phyloP scores from a whole-genome alignment of 2,329 filamentous ascomycete genomes.

The Claviceps sorghi region DNA sequence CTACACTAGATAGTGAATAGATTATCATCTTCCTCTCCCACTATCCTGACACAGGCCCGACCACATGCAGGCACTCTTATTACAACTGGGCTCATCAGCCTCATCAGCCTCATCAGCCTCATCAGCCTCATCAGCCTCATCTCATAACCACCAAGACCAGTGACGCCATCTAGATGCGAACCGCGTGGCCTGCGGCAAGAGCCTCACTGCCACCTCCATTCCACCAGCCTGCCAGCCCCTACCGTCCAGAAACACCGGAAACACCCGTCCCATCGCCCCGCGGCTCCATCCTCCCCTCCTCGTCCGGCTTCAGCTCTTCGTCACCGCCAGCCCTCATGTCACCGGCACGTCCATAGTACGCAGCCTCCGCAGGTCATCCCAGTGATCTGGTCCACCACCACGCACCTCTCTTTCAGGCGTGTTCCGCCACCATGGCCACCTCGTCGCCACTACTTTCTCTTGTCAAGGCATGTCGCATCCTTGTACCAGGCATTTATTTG shows the following conservation, averaged over 20 bases:
- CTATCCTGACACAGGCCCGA: too few relatives aligned
- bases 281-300: neutral
- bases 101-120: too few relatives aligned
- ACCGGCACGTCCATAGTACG: neutral
- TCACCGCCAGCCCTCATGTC: neutral
- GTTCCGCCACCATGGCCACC: neutral
- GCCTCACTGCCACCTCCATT: neutral
- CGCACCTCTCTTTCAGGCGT: neutral
- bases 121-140: too few relatives aligned
- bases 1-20: too few relatives aligned
- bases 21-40: too few relatives aligned
- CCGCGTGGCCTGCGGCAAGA: neutral
- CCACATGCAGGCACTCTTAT: too few relatives aligned
- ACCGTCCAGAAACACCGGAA: neutral
- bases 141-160: too few relatives aligned
- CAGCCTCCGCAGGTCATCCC: neutral
- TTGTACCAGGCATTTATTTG: neutral
- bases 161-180: neutral
- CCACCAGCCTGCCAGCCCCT: too few relatives aligned
- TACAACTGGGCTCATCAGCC: too few relatives aligned
- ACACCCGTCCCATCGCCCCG: neutral
- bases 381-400: neutral
- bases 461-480: slow-evolving; percentile 19
- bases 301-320: neutral
- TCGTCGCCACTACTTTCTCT: slow-evolving; percentile 13